Evolutionary conservation across 495 filamentous ascomycete genomes (phyloP), one percentile per base, ranked within the genome.

Genomic region (Neohortaea acidophila): DNA sequence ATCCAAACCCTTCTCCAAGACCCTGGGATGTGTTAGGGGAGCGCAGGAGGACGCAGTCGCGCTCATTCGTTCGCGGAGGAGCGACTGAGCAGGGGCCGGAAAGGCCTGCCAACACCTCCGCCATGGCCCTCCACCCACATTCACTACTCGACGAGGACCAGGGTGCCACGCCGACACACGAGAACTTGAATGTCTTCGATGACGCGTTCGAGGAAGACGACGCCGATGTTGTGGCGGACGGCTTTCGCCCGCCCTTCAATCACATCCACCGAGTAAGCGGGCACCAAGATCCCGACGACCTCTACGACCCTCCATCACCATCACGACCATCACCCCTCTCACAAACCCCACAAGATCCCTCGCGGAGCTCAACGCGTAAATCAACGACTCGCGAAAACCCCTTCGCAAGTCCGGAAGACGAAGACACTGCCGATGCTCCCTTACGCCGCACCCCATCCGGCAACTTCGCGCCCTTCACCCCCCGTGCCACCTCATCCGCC

Each of bases 131-230:
- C n/a, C n/a, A n/a, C 29, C 12, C 39, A 19, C 35, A 43, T 15
- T 43, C 39, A 8, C 29, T 46, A 22, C 28, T 42, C 18, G 48
- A 51, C 33, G 44, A 22, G 11, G 39, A 33, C 34, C 21, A 20
- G 39, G 29, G 39, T 10, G 21, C 27, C 35, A 40, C 43, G n/a
- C 37, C 48, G 2, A 34, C 38, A 29, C 23, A 30, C 2, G 51
- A 54, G 25, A 55, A 48, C 24, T 48, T 46, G 25, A 55, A 62
- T 38, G 51, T 62, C 24, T 60, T 62, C 46, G 58, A 54, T 45
- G 59, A 62, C 39, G 56, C 57, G 31, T 56, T 45, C 41, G 59
- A 55, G 41, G 42, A 54, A 32, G 57, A 59, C 29, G 38, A 47
- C 21, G 39, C 34, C 36, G 53, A 58, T 20, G 43, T 18, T 10